These are phyloP conservation scores for Panellus pusillus DNA, from an alignment of 768 basidiomycete genomes.

Conservation along the genomic window DNA sequence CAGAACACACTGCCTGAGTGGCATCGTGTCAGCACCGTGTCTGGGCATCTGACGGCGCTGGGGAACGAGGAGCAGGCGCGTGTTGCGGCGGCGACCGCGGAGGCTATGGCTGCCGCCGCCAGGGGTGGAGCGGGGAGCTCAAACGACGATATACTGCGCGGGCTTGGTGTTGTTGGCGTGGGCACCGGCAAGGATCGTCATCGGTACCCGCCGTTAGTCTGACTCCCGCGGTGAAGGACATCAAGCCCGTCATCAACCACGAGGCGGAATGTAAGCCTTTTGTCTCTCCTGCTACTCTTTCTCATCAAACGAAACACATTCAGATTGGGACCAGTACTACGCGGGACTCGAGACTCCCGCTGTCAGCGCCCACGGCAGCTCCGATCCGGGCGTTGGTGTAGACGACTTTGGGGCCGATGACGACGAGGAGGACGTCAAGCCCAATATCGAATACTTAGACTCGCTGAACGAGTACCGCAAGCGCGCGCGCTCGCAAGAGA, in stretches of 20 bases:
- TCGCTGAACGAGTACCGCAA: conserved; percentile 73
- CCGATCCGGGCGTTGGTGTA: conserved; percentile 38
- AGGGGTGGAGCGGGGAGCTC: conserved; percentile 35
- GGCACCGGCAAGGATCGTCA: conserved; percentile 25
- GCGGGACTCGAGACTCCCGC: conserved; percentile 66
- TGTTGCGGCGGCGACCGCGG: conserved; percentile 25
- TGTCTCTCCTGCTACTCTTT: neutral
- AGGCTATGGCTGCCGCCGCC: conserved; percentile 31
- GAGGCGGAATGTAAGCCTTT: conserved; percentile 64
- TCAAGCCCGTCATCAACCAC: conserved; percentile 45
- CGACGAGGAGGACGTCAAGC: conserved; percentile 72
- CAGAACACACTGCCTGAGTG: conserved; percentile 93
- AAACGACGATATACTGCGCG: conserved; percentile 73
- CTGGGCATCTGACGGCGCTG: conserved; percentile 86
- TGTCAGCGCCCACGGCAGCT: conserved; percentile 42
- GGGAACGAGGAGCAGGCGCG: conserved; percentile 75
- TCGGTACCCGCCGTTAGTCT: conserved; percentile 14
- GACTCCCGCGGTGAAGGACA: conserved; percentile 6
- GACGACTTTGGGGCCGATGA: conserved; percentile 52
- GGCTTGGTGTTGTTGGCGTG: conserved; percentile 58
- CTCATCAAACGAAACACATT: neutral
- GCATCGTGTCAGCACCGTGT: conserved; percentile 95
- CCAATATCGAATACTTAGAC: conserved; percentile 64
- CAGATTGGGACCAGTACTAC: conserved; percentile 84
- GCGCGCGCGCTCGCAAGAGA: conserved; percentile 68